These are phyloP conservation scores for Pleurotus citrinopileatus DNA, from an alignment of 768 basidiomycete species.

Conservation along the genomic window DNA sequence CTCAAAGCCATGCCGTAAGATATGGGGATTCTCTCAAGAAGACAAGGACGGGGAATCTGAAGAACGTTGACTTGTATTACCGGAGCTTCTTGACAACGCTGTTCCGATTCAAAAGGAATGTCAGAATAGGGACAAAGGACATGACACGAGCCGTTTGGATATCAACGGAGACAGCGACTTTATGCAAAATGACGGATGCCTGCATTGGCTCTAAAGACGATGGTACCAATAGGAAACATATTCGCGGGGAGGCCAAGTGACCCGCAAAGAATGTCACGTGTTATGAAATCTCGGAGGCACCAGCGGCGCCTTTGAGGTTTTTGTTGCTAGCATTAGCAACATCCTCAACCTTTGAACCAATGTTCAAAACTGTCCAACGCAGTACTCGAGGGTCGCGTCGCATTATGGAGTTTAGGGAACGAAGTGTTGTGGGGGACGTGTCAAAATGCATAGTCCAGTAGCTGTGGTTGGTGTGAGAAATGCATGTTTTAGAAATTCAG, in stretches of 20 bases:
- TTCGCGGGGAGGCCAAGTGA: neutral
- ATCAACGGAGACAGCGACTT: no score
- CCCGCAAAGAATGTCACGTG: neutral
- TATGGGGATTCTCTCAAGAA: no score
- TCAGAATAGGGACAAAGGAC: no score
- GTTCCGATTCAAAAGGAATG: no score
- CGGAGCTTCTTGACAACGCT: no score
- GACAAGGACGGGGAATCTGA: no score
- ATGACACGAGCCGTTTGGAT: no score
- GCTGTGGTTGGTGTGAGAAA: slow-evolving; percentile 32
- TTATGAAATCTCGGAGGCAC: slow-evolving; percentile 4
- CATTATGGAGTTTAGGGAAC: slow-evolving; percentile 62
- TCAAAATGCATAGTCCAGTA: slow-evolving; percentile 94
- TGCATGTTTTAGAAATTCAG: neutral
- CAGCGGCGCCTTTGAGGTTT: slow-evolving; percentile 27
- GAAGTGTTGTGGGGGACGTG: slow-evolving; percentile 70
- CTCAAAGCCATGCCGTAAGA: no score
- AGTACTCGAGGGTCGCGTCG: slow-evolving; percentile 81
- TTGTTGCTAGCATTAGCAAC: slow-evolving; percentile 52
- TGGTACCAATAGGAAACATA: no score
- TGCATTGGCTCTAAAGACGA: no score
- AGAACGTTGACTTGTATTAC: no score
- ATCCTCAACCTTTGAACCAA: slow-evolving; percentile 72
- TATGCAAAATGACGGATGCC: no score
- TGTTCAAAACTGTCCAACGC: slow-evolving; percentile 76